A percentile compares a stretch with the other conserved stretches of the same genome.
Conservation (phyloP, 176 grass and related monocot genomes). For the Calamus simplicifolius region DNA sequence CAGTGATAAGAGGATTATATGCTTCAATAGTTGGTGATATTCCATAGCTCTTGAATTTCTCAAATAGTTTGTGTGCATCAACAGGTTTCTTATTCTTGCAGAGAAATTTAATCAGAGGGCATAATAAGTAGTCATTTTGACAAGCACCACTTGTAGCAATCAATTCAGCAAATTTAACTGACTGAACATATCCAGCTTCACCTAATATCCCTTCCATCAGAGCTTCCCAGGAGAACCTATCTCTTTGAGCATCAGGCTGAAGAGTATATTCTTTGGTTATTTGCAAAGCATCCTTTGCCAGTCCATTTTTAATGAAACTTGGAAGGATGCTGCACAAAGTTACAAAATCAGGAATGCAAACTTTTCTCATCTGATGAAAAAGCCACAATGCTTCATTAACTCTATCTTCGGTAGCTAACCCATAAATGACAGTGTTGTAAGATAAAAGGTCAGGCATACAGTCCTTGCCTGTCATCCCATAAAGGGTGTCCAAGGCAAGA, state of each 20-base stretch:
- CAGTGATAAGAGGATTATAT: slow-evolving; percentile 74
- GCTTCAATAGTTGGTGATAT: slow-evolving; percentile 42
- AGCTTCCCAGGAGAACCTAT: slow-evolving; percentile 45
- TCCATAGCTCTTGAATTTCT: slow-evolving; percentile 54
- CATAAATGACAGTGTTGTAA: slow-evolving; percentile 78
- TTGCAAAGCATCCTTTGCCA: slow-evolving; percentile 55
- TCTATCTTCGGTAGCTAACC: slow-evolving; percentile 74
- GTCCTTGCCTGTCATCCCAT: slow-evolving; percentile 56
- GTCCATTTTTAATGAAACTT: slow-evolving; percentile 60
- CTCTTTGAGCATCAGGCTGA: slow-evolving; percentile 35
- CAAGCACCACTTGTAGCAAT: slow-evolving; percentile 37
- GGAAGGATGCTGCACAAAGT: slow-evolving; percentile 73
- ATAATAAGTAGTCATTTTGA: slow-evolving; percentile 60
- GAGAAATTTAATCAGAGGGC: slow-evolving; percentile 76
- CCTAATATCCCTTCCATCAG: slow-evolving; percentile 80
- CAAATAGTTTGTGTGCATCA: slow-evolving; percentile 50
- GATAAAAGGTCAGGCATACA: slow-evolving; percentile 68
- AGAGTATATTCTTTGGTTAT: slow-evolving; percentile 41
- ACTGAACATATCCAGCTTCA: slow-evolving; percentile 54
- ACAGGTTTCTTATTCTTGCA: slow-evolving; percentile 62
- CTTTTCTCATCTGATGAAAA: slow-evolving; percentile 87
- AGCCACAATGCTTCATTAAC: slow-evolving; percentile 59
- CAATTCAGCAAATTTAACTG: slow-evolving; percentile 59
- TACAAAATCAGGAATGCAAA: slow-evolving; percentile 71
- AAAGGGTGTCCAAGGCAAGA: slow-evolving; percentile 54